These are phyloP conservation scores for Quercus lobata DNA, from an alignment of 331 rosid genomes.

Conservation along the genomic window DNA sequence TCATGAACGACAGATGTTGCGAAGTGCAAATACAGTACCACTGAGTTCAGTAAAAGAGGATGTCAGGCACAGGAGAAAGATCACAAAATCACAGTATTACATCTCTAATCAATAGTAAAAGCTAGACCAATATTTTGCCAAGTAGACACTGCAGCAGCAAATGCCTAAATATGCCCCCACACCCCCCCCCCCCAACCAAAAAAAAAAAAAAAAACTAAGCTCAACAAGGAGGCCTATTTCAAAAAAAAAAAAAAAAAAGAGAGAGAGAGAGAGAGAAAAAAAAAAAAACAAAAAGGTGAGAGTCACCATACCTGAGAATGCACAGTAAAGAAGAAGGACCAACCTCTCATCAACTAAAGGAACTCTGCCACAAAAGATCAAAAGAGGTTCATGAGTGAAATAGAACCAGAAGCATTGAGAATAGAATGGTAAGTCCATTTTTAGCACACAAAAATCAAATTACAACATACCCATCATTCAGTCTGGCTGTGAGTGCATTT, in stretches of 20 bases:
- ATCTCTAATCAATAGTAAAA: neutral
- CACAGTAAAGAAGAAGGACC: constrained; percentile 78
- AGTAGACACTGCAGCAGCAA: neutral
- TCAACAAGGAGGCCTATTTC: neutral
- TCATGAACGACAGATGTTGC: constrained; percentile 82
- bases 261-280: neutral
- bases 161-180: neutral
- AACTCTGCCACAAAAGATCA: constrained; percentile 47
- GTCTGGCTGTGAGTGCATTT: constrained; percentile 76
- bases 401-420: constrained; percentile 4
- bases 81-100: constrained; percentile 5
- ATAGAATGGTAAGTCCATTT: neutral
- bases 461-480: constrained; percentile 80
- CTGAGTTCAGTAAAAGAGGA: constrained; percentile 38
- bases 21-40: constrained; percentile 69
- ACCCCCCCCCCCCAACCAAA: too few species aligned
- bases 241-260: neutral
- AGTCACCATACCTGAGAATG: constrained; percentile 55
- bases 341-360: constrained; percentile 76
- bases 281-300: neutral
- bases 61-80: neutral
- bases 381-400: constrained; percentile 18
- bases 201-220: neutral
- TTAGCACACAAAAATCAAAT: constrained; percentile 14
- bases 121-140: neutral